Percentiles rank a stretch among this genome's conserved stretches.
phyloP scores from a whole-genome alignment of 148 eudicot species.

The Talinum fruticosum region DNA sequence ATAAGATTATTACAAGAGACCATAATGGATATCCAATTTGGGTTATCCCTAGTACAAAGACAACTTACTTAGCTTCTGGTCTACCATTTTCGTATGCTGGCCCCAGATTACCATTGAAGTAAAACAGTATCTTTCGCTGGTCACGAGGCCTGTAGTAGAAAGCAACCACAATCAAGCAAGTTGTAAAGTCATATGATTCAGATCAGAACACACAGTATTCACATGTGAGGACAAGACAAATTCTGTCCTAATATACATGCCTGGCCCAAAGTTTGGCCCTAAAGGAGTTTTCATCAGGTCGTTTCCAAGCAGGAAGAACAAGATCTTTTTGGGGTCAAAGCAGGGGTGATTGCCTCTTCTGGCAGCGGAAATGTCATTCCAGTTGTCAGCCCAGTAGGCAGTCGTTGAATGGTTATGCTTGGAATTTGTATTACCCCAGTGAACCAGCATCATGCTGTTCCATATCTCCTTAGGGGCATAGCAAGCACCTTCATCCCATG shows the following conservation, averaged over 20 bases:
- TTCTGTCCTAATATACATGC: conserved; percentile 26
- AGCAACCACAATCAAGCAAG: conserved; percentile 7
- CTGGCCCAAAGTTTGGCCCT: conserved; percentile 73
- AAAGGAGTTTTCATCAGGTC: conserved; percentile 60
- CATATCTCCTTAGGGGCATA: conserved; percentile 99
- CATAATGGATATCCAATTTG: conserved; percentile 3
- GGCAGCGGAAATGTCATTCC: conserved; percentile 63
- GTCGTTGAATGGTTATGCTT: conserved; percentile 93
- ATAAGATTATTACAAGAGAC: neutral
- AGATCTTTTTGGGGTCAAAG: conserved; percentile 93
- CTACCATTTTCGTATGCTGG: conserved; percentile 82
- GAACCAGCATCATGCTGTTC: conserved; percentile 99
- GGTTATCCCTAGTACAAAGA: neutral
- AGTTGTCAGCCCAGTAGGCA: conserved; percentile 87
- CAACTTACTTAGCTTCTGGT: conserved; percentile 84
- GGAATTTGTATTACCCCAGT: conserved; percentile 95
- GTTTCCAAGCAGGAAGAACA: conserved; percentile 96
- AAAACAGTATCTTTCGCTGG: conserved; percentile 64
- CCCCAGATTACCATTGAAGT: conserved; percentile 95
- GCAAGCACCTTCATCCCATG: conserved; percentile 99
- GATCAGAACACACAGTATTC: neutral
- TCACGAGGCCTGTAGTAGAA: conserved; percentile 66
- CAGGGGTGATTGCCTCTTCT: conserved; percentile 91
- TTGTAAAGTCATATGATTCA: neutral
- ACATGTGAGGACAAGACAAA: neutral